Base-by-base conservation (phyloP, 2,329 filamentous ascomycete genomes). In the Drechslerella stenobrocha region DNA sequence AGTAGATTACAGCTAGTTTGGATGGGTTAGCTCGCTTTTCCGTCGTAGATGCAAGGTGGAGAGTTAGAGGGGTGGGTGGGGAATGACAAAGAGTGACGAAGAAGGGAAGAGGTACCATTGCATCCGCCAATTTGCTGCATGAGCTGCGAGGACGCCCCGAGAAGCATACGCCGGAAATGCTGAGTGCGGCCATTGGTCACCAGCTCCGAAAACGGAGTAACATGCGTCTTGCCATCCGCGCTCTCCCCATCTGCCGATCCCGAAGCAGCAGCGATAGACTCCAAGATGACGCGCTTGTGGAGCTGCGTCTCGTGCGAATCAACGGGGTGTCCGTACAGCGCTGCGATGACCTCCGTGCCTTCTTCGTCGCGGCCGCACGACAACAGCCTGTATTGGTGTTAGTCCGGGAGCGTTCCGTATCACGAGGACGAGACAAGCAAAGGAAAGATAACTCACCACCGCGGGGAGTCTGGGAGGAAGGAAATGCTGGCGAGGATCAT, bases 251-350 rank as follows among this genome's bases (percentile, higher is more conserved):
- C 15, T 13, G 52, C 46, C 8, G n/a, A n/a, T n/a, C n/a, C n/a
- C n/a, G 45, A 15, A 22, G 80, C 81, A 42, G 82, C 82, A 37
- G 80, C 79, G 69, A 88, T 84, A 0, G 82, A 84, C 72, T 90
- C 87, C n/a, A 84, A 76, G n/a, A 88, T 85, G 0, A 87, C 83
- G 53, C 85, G 82, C 72, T 82, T 81, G 75, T 88, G 83, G 7
- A 80, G 73, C 45, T 80, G 78, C 1, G 84, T 84, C 72, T 86
- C 81, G 6, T 79, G 76, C 70, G 82, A 80, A 46, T 84, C 79
- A 3, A 81, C 69, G 46, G 81, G 72, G 22, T 75, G 74, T 8
- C 79, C 79, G 46, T 76, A 76, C 3, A 83, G 78, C 3, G 80
- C 80, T 9, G 81, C 79, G 28, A 83, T 78, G 11, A 82, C 80